Evolutionary conservation across 2,329 filamentous ascomycete species (phyloP).

Genomic region (Aspergillus sp.): DNA sequence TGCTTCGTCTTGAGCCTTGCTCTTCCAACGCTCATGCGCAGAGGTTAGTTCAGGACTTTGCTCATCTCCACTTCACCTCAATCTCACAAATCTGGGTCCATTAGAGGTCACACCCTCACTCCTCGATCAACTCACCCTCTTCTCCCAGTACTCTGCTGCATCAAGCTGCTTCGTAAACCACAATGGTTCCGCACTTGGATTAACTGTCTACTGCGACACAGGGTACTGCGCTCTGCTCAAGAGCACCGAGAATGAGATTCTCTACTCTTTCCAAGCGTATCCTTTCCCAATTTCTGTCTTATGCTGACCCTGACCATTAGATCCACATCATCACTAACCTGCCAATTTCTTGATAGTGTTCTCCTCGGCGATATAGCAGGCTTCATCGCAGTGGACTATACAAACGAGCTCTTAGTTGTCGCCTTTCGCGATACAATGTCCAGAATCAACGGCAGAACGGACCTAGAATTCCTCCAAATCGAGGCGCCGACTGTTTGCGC

Average conservation of each 20-base stretch:
- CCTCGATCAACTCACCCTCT: constrained; percentile 39
- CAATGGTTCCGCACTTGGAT: constrained; percentile 37
- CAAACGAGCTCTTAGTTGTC: constrained; percentile 43
- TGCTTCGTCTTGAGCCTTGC: not conserved
- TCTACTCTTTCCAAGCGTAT: constrained; percentile 53
- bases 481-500: constrained; percentile 44
- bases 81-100: not conserved
- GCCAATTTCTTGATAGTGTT: not conserved
- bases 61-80: not conserved
- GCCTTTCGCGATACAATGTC: constrained; percentile 41
- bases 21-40: not conserved
- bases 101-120: constrained; percentile 8
- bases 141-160: constrained; percentile 55
- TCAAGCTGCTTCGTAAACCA: constrained; percentile 54
- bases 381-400: constrained; percentile 52
- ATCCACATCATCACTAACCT: not conserved
- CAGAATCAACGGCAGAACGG: constrained; percentile 34
- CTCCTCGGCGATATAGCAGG: constrained; percentile 48
- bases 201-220: constrained; percentile 46
- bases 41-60: not conserved
- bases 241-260: constrained; percentile 45
- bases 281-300: too few relatives aligned
- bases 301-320: too few relatives aligned
- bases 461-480: constrained; percentile 31
- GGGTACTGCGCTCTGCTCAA: constrained; percentile 53